Conservation (phyloP, 2,329 filamentous ascomycete species). For the Xylariaceae sp. region DNA sequence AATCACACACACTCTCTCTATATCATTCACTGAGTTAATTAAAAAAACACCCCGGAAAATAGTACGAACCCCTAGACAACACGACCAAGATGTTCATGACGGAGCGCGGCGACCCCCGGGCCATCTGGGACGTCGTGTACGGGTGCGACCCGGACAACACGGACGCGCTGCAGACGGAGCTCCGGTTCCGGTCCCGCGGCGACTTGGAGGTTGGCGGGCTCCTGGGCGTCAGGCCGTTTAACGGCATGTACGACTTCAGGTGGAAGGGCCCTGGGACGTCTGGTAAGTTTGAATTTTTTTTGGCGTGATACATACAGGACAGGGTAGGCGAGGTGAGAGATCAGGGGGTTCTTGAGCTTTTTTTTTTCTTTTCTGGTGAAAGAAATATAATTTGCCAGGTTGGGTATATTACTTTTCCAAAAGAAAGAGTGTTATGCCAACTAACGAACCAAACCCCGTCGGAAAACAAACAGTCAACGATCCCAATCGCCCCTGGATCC, state of each 20-base stretch:
- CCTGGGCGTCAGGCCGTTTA: constrained; percentile 36
- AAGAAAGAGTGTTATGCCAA: no score
- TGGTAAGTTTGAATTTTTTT: constrained; percentile 28
- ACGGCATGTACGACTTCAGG: constrained; percentile 37
- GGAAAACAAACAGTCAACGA: constrained; percentile 19
- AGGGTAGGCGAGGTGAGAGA: no score
- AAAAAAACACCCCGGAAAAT: no score
- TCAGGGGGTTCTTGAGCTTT: no score
- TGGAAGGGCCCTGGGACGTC: constrained; percentile 37
- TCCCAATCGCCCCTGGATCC: constrained; percentile 15
- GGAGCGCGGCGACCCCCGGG: constrained; percentile 37
- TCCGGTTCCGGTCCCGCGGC: constrained; percentile 31
- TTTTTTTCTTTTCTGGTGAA: not conserved
- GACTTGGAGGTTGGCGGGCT: constrained; percentile 30
- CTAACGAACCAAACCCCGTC: no score
- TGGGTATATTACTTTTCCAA: not conserved
- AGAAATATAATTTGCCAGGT: not conserved
- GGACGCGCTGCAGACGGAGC: constrained; percentile 34
- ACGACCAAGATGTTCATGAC: constrained; percentile 46
- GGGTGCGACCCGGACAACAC: constrained; percentile 39
- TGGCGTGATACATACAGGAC: no score
- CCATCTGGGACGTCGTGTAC: constrained; percentile 36
- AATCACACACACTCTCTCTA: no score
- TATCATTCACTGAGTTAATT: no score
- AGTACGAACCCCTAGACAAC: constrained; percentile 39